phyloP scores from a whole-genome alignment of 352 stramenopile genomes.

The Phytopythium helicoides region DNA sequence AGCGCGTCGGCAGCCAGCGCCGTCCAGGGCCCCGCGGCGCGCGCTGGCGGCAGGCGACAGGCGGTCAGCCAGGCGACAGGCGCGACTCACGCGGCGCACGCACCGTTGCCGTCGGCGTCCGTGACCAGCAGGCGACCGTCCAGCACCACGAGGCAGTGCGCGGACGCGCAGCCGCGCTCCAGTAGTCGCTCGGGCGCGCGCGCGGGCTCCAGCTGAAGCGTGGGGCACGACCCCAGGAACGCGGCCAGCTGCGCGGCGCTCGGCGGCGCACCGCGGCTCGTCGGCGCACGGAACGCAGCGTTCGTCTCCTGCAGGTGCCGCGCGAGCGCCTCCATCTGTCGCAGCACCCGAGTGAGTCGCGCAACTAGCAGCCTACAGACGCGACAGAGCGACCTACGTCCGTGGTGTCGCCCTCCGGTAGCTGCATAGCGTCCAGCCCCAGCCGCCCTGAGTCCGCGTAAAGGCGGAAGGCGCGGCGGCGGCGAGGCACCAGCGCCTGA shows the following conservation, averaged over 20 bases:
- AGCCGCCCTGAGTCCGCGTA: constrained; percentile 51
- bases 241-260: constrained; percentile 15
- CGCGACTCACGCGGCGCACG: background rate
- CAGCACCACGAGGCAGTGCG: constrained; percentile 31
- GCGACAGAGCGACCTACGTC: constrained; percentile 10
- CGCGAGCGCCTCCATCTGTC: constrained; percentile 22
- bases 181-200: background rate
- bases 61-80: background rate
- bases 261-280: constrained; percentile 21
- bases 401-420: constrained; percentile 26
- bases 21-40: constrained; percentile 28
- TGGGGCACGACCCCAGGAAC: constrained; percentile 27
- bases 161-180: background rate
- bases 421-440: constrained; percentile 36
- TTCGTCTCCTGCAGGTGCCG: constrained; percentile 30
- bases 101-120: constrained; percentile 19
- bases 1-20: constrained; percentile 39
- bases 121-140: constrained; percentile 28
- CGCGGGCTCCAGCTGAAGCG: constrained; percentile 20
- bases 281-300: constrained; percentile 30
- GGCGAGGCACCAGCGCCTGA: constrained; percentile 38
- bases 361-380: constrained; percentile 14
- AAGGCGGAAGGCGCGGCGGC: constrained; percentile 40
- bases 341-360: constrained; percentile 11
- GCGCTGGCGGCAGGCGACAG: constrained; percentile 1